Evolutionary conservation across 106 monocot genomes (phyloP), one percentile per base, ranked within the genome.

Genomic region (Posidonia australis): DNA sequence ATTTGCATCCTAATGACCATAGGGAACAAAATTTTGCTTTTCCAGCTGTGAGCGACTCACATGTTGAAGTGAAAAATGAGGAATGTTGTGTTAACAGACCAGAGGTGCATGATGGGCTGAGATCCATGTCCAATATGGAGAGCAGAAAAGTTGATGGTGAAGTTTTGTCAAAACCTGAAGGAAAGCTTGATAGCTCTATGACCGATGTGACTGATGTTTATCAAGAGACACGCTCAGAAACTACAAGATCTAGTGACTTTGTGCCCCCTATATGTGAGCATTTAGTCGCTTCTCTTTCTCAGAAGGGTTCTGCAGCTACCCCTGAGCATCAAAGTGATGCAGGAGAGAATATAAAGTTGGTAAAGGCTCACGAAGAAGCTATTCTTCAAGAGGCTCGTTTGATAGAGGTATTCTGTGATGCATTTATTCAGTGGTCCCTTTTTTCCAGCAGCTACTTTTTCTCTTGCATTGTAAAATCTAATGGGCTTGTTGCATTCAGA

Each of bases 341-440:
- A 30, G 76, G 23, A 24, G 74, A 60, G 46, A 45, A 74, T 13
- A 44, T 48, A 41, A 77, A 70, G 67, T 62, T 76, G 49, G 54
- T 58, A 54, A 98, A 79, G 75, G 72, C 76, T 44, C 72, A 66
- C 47, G 98, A 99, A 70, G 91, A 92, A 83, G 66, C 77, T 65
- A 81, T 91, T 67, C 59, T 99, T 56, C 81, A 81, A 68, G 82
- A 85, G 68, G 91, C 98, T 19, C 73, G 72, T 41, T 66, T 76
- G 57, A 99, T 99, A 58, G 83, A 91, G 87, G 98, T 98, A 48
- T 61, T 67, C 44, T 22, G 46, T 51, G 17, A 60, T 58, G n/a
- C 16, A 12, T 51, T 59, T 66, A 27, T 20, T 74, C 23, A 6
- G 20, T 22, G 17, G 5, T 22, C 11, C 51, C 18, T 68, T 19